Evolutionary conservation across 306 rosid genomes (phyloP), one percentile per base, ranked within the genome.

Genomic region (Quillaja saponaria): DNA sequence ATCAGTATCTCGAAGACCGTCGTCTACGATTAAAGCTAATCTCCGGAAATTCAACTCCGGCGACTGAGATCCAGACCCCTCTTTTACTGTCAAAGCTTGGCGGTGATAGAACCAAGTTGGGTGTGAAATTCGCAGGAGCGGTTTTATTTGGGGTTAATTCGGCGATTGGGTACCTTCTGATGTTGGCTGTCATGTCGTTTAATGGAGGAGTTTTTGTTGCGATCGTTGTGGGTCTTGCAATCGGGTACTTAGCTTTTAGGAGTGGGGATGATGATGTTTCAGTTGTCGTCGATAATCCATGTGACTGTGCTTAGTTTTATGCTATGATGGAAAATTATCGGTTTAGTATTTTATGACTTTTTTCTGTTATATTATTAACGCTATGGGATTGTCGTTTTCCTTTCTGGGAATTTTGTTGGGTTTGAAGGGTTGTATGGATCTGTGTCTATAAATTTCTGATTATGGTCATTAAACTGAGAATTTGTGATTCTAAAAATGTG

Each of bases 171-270:
- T 92, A 92, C 71, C 18, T 88, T 59, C 66, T 92, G 68, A 92
- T 92, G 98, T 64, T 92, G 58, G 83, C 98, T 21, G 63, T 88
- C 33, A 92, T 92, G 98, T 92, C 98, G 4, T 92, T 71, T 53
- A 92, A 92, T 65, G 96, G 94, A 3, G 98, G 98, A 12, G 95
- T 88, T 8, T 86, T 92, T 44, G 60, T 88, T 14, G 95, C 95
- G 1, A 34, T 88, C 28, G 95, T 81, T 1, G 34, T 86, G 41
- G 98, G 98, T 54, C 90, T 92, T 2, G 73, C 87, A 20, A 20
- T 79, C 14, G 99, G 99, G n/a, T 85, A 85, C 54, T 71, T 81
- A 58, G 21, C 67, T 13, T 92, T 86, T 62, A 79, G 96, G 49
- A 80, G 67, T 10, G 95, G 79, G 5, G 91, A 82, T 1, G 91